A percentile compares a stretch with the other conserved stretches of the same genome.
These are phyloP conservation scores for Teunomyces pallodes DNA, from an alignment of 805 yeast genomes.

Conservation along the genomic window DNA sequence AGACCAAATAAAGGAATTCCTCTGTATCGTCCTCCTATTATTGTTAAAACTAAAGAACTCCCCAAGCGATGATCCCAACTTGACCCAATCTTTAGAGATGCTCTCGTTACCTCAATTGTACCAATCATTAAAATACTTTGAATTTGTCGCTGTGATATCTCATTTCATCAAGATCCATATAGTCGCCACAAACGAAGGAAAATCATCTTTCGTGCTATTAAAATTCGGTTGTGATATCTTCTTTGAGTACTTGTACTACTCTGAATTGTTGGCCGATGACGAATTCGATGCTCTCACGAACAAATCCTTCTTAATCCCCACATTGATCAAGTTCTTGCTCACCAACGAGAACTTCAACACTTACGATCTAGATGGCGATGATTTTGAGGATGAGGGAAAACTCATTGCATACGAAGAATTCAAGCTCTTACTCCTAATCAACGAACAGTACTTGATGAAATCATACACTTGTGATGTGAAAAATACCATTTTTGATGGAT, in stretches of 20 bases:
- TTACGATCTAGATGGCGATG: conserved; percentile 33
- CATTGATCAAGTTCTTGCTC: conserved; percentile 29
- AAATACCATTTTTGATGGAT: conserved; percentile 51
- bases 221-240: conserved; percentile 40
- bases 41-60: conserved; percentile 30
- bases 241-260: conserved; percentile 39
- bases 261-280: conserved; percentile 30
- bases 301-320: conserved; percentile 25
- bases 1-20: conserved; percentile 30
- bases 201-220: conserved; percentile 29
- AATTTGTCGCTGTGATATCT: conserved; percentile 45
- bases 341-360: conserved; percentile 33
- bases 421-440: conserved; percentile 67
- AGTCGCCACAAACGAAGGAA: conserved; percentile 13
- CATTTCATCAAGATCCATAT: conserved; percentile 30
- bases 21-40: conserved; percentile 32
- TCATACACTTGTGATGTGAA: conserved; percentile 36
- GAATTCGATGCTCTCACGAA: conserved; percentile 31
- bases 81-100: conserved; percentile 11
- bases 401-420: conserved; percentile 58
- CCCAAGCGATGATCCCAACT: conserved; percentile 12
- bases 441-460: conserved; percentile 84
- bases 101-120: conserved; percentile 18
- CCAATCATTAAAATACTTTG: conserved; percentile 54
- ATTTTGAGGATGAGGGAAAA: conserved; percentile 53